A percentile compares a stretch with the other conserved stretches of the same genome.
phyloP scores from a whole-genome alignment of 352 stramenopile species.

The Phytophthora podocarpi region DNA sequence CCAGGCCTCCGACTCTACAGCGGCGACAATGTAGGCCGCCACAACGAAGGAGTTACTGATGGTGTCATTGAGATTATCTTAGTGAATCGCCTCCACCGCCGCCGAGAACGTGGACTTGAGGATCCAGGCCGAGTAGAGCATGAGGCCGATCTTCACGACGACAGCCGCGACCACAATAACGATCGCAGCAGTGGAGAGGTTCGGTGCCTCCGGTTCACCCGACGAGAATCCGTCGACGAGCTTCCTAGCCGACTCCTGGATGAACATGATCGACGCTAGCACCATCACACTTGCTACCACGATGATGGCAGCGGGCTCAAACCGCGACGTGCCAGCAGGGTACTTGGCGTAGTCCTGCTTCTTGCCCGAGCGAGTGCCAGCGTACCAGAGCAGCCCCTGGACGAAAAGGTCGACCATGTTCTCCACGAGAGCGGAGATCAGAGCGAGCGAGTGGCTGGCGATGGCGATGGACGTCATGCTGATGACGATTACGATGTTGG shows the following conservation, averaged over 20 bases:
- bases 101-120: constrained; percentile 55
- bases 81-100: constrained; percentile 64
- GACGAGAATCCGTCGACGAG: constrained; percentile 50
- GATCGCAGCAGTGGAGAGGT: constrained; percentile 87
- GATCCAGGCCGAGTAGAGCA: constrained; percentile 67
- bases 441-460: constrained; percentile 83
- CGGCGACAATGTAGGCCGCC: constrained; percentile 64
- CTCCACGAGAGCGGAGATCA: constrained; percentile 92
- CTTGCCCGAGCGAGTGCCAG: constrained; percentile 78
- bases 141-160: constrained; percentile 71
- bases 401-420: constrained; percentile 94
- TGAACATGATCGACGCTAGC: constrained; percentile 88
- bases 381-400: constrained; percentile 90
- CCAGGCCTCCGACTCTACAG: constrained; percentile 64
- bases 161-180: constrained; percentile 76
- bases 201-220: constrained; percentile 73
- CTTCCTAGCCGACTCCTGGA: constrained; percentile 60
- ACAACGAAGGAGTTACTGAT: constrained; percentile 92
- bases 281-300: constrained; percentile 93
- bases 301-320: constrained; percentile 94
- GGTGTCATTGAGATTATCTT: constrained; percentile 96
- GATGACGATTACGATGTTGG: constrained; percentile 73
- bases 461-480: constrained; percentile 74
- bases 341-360: constrained; percentile 90
- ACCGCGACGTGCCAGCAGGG: constrained; percentile 87